These are phyloP conservation scores for Phragmites australis DNA, from an alignment of 176 grass and related monocot genomes.

Conservation along the genomic window DNA sequence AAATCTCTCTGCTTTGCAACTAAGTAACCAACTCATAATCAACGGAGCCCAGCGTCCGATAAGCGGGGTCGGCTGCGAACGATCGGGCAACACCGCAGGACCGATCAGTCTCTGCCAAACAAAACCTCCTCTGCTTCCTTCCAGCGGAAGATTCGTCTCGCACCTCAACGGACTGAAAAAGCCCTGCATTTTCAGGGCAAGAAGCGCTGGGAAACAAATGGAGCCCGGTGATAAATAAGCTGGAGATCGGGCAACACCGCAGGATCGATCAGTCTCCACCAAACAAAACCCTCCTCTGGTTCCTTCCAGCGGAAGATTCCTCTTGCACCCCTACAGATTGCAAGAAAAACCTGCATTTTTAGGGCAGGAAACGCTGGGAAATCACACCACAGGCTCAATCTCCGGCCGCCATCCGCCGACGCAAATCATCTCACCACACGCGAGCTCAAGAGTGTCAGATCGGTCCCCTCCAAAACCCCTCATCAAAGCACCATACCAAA, in stretches of 20 bases:
- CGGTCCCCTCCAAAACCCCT: background rate
- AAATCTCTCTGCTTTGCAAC: background rate
- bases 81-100: background rate
- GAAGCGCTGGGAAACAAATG: background rate
- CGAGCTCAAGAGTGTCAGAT: background rate
- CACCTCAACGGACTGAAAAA: background rate
- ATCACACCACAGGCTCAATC: background rate
- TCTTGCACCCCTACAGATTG: background rate
- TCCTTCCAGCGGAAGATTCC: constrained; percentile 10
- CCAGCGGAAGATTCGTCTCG: background rate
- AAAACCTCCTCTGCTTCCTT: background rate
- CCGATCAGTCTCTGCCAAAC: background rate
- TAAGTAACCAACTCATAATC: background rate
- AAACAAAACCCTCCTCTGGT: background rate
- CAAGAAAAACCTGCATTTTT: background rate
- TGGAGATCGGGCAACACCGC: background rate
- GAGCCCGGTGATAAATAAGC: no score
- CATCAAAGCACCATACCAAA: background rate
- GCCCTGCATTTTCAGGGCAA: background rate
- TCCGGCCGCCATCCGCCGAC: background rate
- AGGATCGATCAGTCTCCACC: background rate
- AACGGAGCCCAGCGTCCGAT: background rate
- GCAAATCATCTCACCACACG: background rate
- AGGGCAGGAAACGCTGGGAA: background rate
- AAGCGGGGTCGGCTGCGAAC: background rate